phyloP scores from a whole-genome alignment of 1,284 basidiomycete species.

The Moniliophthora roreri region DNA sequence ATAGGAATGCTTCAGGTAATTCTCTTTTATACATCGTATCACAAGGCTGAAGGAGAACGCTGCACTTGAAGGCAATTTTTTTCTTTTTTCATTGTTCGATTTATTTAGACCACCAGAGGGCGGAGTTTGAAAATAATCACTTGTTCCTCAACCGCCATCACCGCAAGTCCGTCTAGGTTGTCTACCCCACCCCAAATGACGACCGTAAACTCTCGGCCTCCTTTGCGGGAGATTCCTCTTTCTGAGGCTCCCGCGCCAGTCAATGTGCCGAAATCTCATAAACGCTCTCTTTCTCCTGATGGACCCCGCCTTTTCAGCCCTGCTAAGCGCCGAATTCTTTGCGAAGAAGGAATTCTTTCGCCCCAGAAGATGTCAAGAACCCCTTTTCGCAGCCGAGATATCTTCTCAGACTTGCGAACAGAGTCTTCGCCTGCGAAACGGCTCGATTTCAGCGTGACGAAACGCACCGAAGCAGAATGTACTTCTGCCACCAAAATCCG shows the following conservation, averaged over 20 bases:
- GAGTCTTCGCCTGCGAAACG: conserved; percentile 45
- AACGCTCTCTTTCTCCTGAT: conserved; percentile 58
- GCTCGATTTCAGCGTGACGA: conserved; percentile 49
- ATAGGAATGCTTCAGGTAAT: too few species aligned
- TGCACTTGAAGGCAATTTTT: too few species aligned
- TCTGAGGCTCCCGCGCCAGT: conserved; percentile 1
- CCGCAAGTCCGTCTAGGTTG: conserved; percentile 28
- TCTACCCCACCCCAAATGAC: conserved; percentile 6
- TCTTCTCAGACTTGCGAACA: conserved; percentile 26
- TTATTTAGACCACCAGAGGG: too few species aligned
- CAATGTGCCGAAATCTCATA: conserved; percentile 27
- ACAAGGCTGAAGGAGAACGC: too few species aligned
- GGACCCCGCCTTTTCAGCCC: conserved; percentile 51
- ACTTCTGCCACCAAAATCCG: conserved; percentile 1
- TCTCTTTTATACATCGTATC: too few species aligned
- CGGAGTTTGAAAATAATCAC: conserved; percentile 16
- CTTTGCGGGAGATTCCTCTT: background rate
- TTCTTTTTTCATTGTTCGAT: too few species aligned
- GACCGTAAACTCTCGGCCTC: conserved; percentile 5
- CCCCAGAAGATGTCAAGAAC: conserved; percentile 34
- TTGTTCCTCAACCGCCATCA: conserved; percentile 13
- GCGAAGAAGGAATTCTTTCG: conserved; percentile 50
- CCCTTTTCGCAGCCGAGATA: conserved; percentile 26
- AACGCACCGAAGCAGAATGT: conserved; percentile 14
- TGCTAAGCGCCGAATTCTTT: conserved; percentile 68